A percentile compares a stretch with the other conserved stretches of the same genome.
These are phyloP conservation scores for Tympanopsis confertula DNA, from an alignment of 2,329 filamentous ascomycete genomes.

Conservation along the genomic window DNA sequence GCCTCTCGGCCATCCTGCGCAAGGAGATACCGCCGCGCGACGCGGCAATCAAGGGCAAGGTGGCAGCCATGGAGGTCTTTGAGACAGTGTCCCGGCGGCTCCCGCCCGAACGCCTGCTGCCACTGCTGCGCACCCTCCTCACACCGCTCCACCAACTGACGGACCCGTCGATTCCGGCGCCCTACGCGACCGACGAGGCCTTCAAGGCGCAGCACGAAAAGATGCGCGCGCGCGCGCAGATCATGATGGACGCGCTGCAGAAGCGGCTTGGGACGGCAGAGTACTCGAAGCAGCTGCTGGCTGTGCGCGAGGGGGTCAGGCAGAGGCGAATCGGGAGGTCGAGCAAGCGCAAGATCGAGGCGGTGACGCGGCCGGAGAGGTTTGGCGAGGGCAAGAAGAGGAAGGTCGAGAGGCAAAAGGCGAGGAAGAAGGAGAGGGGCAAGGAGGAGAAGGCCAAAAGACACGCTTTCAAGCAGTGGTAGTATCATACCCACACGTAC, in stretches of 20 bases:
- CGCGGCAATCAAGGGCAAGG: conserved; percentile 59
- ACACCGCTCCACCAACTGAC: conserved; percentile 69
- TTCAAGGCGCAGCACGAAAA: conserved; percentile 61
- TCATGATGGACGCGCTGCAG: conserved; percentile 73
- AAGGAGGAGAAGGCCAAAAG: conserved; percentile 61
- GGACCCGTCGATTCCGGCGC: conserved; percentile 62
- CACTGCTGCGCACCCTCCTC: conserved; percentile 50
- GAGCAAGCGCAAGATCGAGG: conserved; percentile 80
- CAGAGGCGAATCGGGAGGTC: conserved; percentile 62
- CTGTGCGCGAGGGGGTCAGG: conserved; percentile 63
- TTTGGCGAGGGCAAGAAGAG: conserved; percentile 69
- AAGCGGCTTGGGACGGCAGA: conserved; percentile 70
- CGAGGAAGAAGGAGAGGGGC: conserved; percentile 68
- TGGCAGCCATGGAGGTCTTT: conserved; percentile 63
- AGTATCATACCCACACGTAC: no score
- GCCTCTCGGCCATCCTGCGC: conserved; percentile 68
- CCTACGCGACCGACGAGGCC: conserved; percentile 57
- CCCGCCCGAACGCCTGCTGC: conserved; percentile 39
- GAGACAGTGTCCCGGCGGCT: conserved; percentile 57
- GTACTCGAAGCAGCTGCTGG: conserved; percentile 64
- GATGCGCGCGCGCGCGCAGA: conserved; percentile 61
- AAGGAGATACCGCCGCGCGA: conserved; percentile 58
- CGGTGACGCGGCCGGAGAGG: conserved; percentile 70
- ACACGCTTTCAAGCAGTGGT: no score
- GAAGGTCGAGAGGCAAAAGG: conserved; percentile 75